Evolutionary conservation across 2,329 filamentous ascomycete species (phyloP), one percentile per base, ranked within the genome.

Genomic region (Fusarium napiforme): DNA sequence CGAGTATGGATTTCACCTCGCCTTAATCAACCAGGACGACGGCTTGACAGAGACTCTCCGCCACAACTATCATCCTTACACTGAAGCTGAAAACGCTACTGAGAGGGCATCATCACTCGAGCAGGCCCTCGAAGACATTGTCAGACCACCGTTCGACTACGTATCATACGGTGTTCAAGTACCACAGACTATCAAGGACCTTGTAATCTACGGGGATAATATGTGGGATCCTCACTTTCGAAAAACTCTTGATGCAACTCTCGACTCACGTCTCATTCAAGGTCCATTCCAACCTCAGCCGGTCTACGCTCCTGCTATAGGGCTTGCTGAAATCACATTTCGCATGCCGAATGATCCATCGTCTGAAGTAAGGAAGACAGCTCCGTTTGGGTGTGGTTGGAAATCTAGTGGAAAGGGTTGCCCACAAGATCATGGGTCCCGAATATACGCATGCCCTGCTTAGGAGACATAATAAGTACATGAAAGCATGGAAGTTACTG

Each of bases 81-180:
- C 43, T 28, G 23, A 5, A 9, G 14, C 0, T 19, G 23, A 26
- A 14, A 46, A 7, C 5, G 0, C 18, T 14, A 3, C 43, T 46
- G 18, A 46, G 2, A 46, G 1, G 43, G 18, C 23, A 8, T 46
- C 43, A 14, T 46, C 5, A 5, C 4, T 46, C 18, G 18, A 19
- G 9, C 18, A 19, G 0, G 23, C 43, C 43, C 18, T 46, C 4
- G 2, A 14, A 5, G 23, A 28, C 4, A 46, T 46, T 19, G 19
- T 28, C 0, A 46, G 7, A 14, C 7, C 23, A 4, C 43, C 23
- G 11, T 26, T 28, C 4, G 11, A 19, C 18, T 46, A 46, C 11
- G 9, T 7, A 1, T 9, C 1, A 4, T 45, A 19, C 4, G 5
- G 9, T 9, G 19, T 0, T 1, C 0, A 12, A 3, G 23, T 46